Percentiles rank a stretch among this genome's conserved stretches.
Evolutionary conservation across 2,329 filamentous ascomycete species (phyloP).

Genomic region (Penicillium sp.): DNA sequence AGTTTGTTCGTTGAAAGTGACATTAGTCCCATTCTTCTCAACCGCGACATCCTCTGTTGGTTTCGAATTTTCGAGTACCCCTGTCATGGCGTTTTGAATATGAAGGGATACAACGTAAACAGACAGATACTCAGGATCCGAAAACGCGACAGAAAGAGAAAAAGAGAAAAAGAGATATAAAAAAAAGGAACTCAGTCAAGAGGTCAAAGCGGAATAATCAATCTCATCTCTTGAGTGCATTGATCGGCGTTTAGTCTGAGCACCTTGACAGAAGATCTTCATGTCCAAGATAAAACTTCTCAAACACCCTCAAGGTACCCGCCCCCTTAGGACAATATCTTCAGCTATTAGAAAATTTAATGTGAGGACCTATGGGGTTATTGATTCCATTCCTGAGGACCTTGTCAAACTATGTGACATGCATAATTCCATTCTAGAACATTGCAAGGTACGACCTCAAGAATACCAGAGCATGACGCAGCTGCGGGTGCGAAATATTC

Average conservation of each 20-base stretch:
- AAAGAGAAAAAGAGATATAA: neutral
- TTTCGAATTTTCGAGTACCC: conserved; percentile 14
- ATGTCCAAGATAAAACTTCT: conserved; percentile 25
- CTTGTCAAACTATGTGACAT: neutral
- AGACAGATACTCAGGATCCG: neutral
- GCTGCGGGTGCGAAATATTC: neutral
- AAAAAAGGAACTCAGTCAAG: neutral
- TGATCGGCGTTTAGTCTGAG: conserved; percentile 5
- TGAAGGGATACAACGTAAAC: neutral
- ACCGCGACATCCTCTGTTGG: neutral
- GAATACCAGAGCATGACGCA: conserved; percentile 12
- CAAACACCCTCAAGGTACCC: conserved; percentile 35
- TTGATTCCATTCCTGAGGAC: neutral
- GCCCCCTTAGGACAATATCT: neutral
- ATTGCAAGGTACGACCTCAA: neutral
- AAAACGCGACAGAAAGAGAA: neutral
- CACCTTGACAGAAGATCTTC: conserved; percentile 22
- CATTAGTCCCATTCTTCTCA: conserved; percentile 12
- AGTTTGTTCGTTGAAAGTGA: conserved; percentile 55
- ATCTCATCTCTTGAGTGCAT: neutral
- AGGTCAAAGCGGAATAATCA: neutral
- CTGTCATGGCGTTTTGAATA: conserved; percentile 14
- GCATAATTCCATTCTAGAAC: neutral
- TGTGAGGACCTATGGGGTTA: conserved; percentile 1
- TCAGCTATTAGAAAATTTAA: neutral